These are phyloP conservation scores for Eleusine indica DNA, from an alignment of 176 grass and related monocot species.

Conservation along the genomic window DNA sequence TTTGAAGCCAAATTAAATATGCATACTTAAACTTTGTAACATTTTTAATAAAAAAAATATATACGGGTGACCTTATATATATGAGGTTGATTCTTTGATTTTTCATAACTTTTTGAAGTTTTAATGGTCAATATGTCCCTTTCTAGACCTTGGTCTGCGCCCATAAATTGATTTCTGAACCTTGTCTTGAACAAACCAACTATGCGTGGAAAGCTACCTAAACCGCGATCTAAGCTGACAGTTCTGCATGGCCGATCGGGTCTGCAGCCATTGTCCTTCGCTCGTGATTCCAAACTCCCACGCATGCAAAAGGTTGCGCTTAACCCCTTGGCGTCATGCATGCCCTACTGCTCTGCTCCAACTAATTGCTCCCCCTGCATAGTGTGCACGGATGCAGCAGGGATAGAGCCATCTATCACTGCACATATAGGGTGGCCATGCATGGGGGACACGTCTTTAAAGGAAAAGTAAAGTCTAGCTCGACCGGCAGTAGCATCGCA, in stretches of 20 bases:
- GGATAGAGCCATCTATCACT: slow-evolving; percentile 19
- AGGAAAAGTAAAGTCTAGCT: slow-evolving; percentile 39
- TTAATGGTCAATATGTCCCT: too few species aligned
- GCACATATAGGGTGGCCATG: background rate
- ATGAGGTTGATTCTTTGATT: too few species aligned
- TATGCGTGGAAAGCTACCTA: background rate
- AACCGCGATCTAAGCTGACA: background rate
- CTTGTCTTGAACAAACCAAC: background rate
- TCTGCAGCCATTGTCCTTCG: background rate
- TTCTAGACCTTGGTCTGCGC: background rate
- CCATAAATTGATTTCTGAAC: background rate
- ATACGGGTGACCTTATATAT: too few species aligned
- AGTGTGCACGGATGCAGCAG: background rate
- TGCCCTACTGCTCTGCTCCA: background rate
- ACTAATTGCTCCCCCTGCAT: slow-evolving; percentile 2
- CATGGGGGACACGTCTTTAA: slow-evolving; percentile 36
- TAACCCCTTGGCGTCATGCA: background rate
- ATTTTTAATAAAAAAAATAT: background rate
- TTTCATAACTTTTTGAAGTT: too few species aligned
- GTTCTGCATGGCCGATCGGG: background rate
- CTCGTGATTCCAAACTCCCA: slow-evolving; percentile 42
- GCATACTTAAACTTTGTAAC: too few species aligned
- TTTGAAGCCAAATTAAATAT: too few species aligned
- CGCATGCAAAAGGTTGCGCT: slow-evolving; percentile 7
- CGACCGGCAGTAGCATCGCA: background rate